Evolutionary conservation across 2,329 filamentous ascomycete species (phyloP), one percentile per base, ranked within the genome.

Genomic region (Colletotrichum liaoningense): DNA sequence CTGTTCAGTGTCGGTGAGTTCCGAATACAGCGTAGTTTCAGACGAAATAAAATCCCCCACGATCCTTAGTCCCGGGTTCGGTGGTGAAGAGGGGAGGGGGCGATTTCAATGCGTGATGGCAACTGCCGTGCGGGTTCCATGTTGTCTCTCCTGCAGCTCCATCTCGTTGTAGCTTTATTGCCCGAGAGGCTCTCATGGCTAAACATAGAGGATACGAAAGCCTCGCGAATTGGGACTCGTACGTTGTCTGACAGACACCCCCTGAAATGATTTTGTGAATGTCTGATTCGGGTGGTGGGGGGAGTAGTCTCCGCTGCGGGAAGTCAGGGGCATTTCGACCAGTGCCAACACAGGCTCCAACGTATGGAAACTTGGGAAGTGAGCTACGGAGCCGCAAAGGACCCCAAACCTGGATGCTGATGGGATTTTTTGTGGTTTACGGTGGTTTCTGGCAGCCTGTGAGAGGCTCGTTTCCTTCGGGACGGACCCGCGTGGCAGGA

Each of bases 251-350:
- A 26, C 42, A 22, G 42, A 19, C 42, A n/a, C 33, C 22, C 63
- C 63, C 63, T 70, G 68, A 63, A 60, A 42, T 67, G 42, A 60
- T 67, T 60, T 62, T 60, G 57, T 60, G 57, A 42, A 67, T 60
- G 35, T 67, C 42, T 68, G 57, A 42, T 59, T 60, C 68, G 55
- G 68, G 62, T 55, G 28, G 69, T 49, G 57, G 63, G 69, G 64
- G 55, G 26, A 30, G n/a, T 22, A 8, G 57, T 65, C 59, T 42
- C n/a, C 57, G 59, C 59, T 63, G 38, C 59, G 59, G 59, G 59
- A 49, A 22, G 26, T 33, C 35, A 60, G 59, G 59, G 59, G 35
- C 19, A 4, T 30, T 16, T 42, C 30, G 7, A 12, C 24, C 22
- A 16, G 33, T 60, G n/a, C 26, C 26, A 56, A 24, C 42, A 22